These are phyloP conservation scores for Pseudoscleropodium purum DNA, from an alignment of 225 moss, liverwort and hornwort species.

Conservation along the genomic window DNA sequence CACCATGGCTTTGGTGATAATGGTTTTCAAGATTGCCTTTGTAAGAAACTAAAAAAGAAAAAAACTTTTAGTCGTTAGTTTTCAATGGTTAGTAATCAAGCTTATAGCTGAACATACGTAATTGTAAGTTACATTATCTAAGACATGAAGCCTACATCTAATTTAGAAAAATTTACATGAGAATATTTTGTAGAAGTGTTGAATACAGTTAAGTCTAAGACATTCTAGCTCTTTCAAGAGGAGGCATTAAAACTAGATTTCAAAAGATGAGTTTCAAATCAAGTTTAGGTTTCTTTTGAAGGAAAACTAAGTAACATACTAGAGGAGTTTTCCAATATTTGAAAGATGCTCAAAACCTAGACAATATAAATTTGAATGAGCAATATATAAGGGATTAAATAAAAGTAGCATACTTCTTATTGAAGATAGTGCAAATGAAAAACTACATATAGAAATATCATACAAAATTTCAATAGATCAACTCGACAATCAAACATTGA, in stretches of 20 bases:
- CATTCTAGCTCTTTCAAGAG: neutral
- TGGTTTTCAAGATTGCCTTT: neutral
- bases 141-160: accelerated
- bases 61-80: neutral
- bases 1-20: neutral
- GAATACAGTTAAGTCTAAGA: neutral
- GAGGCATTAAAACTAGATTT: accelerated
- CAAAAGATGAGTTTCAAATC: accelerated
- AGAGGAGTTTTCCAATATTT: accelerated
- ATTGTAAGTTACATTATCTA: neutral
- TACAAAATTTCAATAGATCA: neutral
- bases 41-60: neutral
- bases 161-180: neutral
- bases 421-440: neutral
- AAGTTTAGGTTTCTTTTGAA: accelerated
- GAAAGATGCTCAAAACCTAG: neutral
- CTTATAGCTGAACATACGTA: accelerated
- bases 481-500: neutral
- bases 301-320: accelerated
- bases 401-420: neutral
- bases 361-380: neutral
- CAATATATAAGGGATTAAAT: accelerated
- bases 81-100: neutral
- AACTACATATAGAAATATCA: neutral
- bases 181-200: neutral